Base-by-base conservation (phyloP, 1,139 yeast species). In the Yamadazyma diospyri region DNA sequence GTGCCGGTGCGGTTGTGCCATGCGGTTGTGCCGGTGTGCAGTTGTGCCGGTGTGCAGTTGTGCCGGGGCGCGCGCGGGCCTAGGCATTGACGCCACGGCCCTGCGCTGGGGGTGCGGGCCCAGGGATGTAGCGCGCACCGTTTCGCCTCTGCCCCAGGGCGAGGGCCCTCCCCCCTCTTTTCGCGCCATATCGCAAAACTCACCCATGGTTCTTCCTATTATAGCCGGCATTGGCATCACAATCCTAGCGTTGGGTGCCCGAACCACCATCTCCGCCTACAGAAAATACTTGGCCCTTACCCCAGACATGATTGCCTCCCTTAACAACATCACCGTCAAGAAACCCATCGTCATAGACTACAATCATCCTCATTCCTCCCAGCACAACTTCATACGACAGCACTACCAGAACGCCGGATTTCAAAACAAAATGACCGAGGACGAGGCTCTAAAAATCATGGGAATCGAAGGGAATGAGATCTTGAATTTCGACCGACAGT, bases 191-290 rank as follows among this genome's bases (percentile, higher is more conserved):
- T 9, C 20, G 6, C 8, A 18, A 18, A 18, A 18, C 21, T 19
- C 9, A 22, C 11, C 13, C 5, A 23, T 43, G 46, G 47, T 45
- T 22, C 56, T 78, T 22, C 85, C 86, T 10, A 67, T 79, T 3
- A 52, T 78, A 15, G 42, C 76, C 6, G 85, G 84, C 3, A 35
- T 76, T 6, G 84, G 82, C 1, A 72, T 71, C 8, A 74, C 85
- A 0, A 45, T 72, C 0, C 64, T 61, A 0, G 84, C 83, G 0
- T 47, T 79, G 6, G 63, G 78, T 0, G 64, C 71, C 14, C 74
- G 68, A 49, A 70, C 81, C 1, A 64, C 76, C 2, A 32, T 76
- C 1, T 44, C 58, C 3, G 76, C 85, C 1, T 59, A 59, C 25
- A 41, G 61, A 6, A 66, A 72, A 44, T 76, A 54, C 44, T 40